phyloP scores from a whole-genome alignment of 495 filamentous ascomycete genomes.

The Staphylotrichum longicolle region DNA sequence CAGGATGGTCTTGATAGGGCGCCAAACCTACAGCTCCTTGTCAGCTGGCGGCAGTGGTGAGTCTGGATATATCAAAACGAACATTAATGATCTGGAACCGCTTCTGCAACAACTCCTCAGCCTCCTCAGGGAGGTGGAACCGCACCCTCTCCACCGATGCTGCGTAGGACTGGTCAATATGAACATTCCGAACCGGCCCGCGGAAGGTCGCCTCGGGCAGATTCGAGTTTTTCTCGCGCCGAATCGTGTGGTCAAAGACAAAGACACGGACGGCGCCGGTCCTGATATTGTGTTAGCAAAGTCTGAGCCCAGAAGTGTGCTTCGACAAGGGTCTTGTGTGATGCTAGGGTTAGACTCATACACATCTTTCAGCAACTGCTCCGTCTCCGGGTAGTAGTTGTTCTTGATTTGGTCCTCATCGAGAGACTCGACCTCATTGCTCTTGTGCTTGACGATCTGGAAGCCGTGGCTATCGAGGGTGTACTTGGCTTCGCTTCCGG shows the following conservation, averaged over 20 bases:
- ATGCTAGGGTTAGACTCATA: slow-evolving; percentile 21
- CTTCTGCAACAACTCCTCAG: slow-evolving; percentile 57
- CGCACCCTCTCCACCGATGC: slow-evolving; percentile 56
- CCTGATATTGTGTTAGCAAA: slow-evolving; percentile 29
- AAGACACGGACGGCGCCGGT: slow-evolving; percentile 63
- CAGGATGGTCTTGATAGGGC: slow-evolving; percentile 63
- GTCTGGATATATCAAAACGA: no score
- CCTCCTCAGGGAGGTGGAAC: slow-evolving; percentile 63
- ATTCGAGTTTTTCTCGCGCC: slow-evolving; percentile 33
- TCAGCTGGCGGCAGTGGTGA: background rate
- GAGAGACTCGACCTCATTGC: slow-evolving; percentile 59
- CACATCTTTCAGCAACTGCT: slow-evolving; percentile 63
- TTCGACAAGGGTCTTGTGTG: no score
- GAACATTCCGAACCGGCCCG: slow-evolving; percentile 64
- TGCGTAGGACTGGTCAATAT: slow-evolving; percentile 69
- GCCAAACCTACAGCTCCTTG: slow-evolving; percentile 51
- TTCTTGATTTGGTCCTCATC: slow-evolving; percentile 68
- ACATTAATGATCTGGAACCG: slow-evolving; percentile 72
- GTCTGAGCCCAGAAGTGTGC: no score
- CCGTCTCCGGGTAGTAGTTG: slow-evolving; percentile 65
- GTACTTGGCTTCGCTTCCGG: slow-evolving; percentile 39
- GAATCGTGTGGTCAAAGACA: slow-evolving; percentile 77
- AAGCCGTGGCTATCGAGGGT: slow-evolving; percentile 46
- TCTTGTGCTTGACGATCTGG: slow-evolving; percentile 38
- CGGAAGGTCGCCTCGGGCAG: slow-evolving; percentile 35